These are phyloP conservation scores for Echinochloa phyllopogon DNA, from an alignment of 176 grass and related monocot species.

Conservation along the genomic window DNA sequence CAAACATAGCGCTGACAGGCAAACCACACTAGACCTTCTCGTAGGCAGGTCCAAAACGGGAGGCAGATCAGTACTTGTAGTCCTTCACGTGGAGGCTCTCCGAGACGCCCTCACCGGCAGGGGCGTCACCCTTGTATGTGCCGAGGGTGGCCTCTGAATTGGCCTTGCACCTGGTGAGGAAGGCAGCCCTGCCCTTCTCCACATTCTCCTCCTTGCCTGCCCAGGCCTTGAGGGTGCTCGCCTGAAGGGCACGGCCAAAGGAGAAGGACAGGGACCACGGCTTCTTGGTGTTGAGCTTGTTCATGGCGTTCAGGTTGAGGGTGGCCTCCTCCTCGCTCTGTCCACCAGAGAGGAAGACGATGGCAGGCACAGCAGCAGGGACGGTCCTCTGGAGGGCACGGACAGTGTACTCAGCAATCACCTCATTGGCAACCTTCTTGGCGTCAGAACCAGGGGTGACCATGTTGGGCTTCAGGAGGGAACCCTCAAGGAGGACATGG, in stretches of 20 bases:
- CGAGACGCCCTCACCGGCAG: constrained; percentile 50
- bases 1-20: constrained; percentile 28
- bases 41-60: neutral
- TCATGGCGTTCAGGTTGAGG: constrained; percentile 88
- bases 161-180: constrained; percentile 86
- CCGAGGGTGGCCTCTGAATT: constrained; percentile 91
- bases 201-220: constrained; percentile 75
- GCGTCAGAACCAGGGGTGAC: constrained; percentile 82
- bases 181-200: constrained; percentile 67
- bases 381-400: constrained; percentile 85
- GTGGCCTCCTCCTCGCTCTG: constrained; percentile 94
- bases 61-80: constrained; percentile 82
- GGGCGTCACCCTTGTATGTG: constrained; percentile 83
- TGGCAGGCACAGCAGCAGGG: constrained; percentile 77
- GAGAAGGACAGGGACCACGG: constrained; percentile 90
- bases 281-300: constrained; percentile 90
- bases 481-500: constrained; percentile 77
- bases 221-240: constrained; percentile 96
- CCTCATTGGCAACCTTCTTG: constrained; percentile 75
- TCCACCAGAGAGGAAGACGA: constrained; percentile 95
- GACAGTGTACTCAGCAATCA: constrained; percentile 84
- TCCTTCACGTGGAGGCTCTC: constrained; percentile 98
- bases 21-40: constrained; percentile 29
- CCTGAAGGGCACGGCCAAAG: constrained; percentile 86
- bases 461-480: constrained; percentile 94